A percentile compares a stretch with the other conserved stretches of the same genome.
Evolutionary conservation across 768 basidiomycete genomes (phyloP).

Genomic region (Rhizopogon sp.): DNA sequence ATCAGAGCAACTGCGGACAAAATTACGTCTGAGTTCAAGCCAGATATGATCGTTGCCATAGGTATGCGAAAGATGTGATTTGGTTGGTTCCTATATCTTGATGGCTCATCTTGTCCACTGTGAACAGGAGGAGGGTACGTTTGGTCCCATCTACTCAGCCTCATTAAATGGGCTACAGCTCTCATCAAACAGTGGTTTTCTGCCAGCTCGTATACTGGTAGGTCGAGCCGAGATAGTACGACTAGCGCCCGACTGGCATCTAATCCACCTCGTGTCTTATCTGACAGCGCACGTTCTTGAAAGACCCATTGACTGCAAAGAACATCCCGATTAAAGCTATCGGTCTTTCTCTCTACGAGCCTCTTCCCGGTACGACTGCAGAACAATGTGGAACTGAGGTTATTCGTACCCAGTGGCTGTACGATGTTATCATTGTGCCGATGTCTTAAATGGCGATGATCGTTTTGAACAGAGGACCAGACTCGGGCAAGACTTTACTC

Average conservation of each 20-base stretch:
- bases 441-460: neutral
- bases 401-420: slow-evolving; percentile 96
- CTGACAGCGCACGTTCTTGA: slow-evolving; percentile 76
- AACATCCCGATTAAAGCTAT: slow-evolving; percentile 95
- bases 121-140: slow-evolving; percentile 75
- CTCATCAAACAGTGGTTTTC: slow-evolving; percentile 67
- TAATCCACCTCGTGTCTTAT: neutral
- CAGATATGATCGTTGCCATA: slow-evolving; percentile 83
- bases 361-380: slow-evolving; percentile 67
- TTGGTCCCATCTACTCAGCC: slow-evolving; percentile 7
- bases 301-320: slow-evolving; percentile 61
- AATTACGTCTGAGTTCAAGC: slow-evolving; percentile 77
- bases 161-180: slow-evolving; percentile 8
- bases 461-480: slow-evolving; percentile 45
- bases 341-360: slow-evolving; percentile 92
- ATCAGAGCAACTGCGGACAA: slow-evolving; percentile 61
- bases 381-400: slow-evolving; percentile 82
- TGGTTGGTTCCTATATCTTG: neutral
- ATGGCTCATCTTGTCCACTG: neutral
- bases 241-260: neutral
- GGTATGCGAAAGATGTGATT: slow-evolving; percentile 35
- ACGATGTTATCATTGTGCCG: slow-evolving; percentile 24
- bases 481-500: slow-evolving; percentile 63
- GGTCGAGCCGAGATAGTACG: slow-evolving; percentile 4
- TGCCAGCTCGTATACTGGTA: slow-evolving; percentile 90